Percentiles rank a stretch among this genome's conserved stretches.
Evolutionary conservation across 257 asterid genomes (phyloP).

Genomic region (Solanum paucissectum): DNA sequence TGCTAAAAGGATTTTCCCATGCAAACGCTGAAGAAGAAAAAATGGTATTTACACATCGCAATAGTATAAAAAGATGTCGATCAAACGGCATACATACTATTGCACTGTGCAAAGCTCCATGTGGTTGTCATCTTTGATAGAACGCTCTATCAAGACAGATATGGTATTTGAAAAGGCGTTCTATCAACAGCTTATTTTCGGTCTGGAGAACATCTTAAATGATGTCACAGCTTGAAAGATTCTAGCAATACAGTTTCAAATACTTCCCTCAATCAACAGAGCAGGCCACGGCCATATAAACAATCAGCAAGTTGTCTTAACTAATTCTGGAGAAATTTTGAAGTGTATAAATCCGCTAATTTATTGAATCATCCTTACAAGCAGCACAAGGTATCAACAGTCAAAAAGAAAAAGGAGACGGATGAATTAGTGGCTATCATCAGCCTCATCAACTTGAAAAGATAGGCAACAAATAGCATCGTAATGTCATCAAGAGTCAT

Average conservation of each 20-base stretch:
- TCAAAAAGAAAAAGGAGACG: background rate
- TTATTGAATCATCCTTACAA: background rate
- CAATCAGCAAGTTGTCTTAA: background rate
- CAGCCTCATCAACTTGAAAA: background rate
- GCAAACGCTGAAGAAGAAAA: background rate
- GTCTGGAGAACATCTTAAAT: background rate
- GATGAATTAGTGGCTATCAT: background rate
- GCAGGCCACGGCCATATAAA: background rate
- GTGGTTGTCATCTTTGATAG: background rate
- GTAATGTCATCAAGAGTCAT: background rate
- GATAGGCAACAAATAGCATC: background rate
- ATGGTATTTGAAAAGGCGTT: background rate
- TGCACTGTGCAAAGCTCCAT: background rate
- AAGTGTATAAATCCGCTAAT: background rate
- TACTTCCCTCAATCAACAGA: background rate
- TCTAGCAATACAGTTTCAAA: background rate
- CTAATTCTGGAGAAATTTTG: background rate
- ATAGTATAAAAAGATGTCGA: background rate
- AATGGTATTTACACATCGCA: background rate
- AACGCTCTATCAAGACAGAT: accelerated
- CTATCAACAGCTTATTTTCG: background rate
- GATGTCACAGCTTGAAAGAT: background rate
- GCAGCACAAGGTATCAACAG: background rate
- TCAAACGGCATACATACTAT: background rate
- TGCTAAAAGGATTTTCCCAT: background rate